These are phyloP conservation scores for Leccinum pachyderme DNA, from an alignment of 1,284 basidiomycete genomes.

Conservation along the genomic window DNA sequence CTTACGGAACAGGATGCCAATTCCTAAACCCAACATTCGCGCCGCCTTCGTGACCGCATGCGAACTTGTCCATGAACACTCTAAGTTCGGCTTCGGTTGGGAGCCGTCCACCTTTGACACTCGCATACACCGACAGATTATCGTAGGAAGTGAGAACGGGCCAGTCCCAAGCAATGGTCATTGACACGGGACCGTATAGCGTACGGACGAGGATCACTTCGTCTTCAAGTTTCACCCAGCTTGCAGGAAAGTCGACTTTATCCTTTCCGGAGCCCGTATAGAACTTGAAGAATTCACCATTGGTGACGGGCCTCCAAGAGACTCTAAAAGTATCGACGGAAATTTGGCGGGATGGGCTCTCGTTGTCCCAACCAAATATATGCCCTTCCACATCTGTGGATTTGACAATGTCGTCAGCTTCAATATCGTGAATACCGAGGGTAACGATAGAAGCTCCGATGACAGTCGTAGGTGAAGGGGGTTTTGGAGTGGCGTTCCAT, in stretches of 20 bases:
- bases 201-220: constrained; percentile 71
- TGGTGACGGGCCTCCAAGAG: constrained; percentile 83
- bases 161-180: constrained; percentile 81
- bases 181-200: constrained; percentile 80
- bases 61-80: constrained; percentile 71
- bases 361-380: constrained; percentile 96
- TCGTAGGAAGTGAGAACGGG: constrained; percentile 83
- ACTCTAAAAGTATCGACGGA: constrained; percentile 67
- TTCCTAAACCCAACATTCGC: constrained; percentile 87
- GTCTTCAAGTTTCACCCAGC: constrained; percentile 56
- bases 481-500: constrained; percentile 60
- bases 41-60: constrained; percentile 67
- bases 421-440: constrained; percentile 85
- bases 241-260: constrained; percentile 50
- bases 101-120: constrained; percentile 83
- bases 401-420: constrained; percentile 59
- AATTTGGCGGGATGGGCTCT: constrained; percentile 68
- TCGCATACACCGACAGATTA: constrained; percentile 78
- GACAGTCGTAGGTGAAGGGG: constrained; percentile 44
- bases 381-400: constrained; percentile 48
- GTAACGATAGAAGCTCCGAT: constrained; percentile 62
- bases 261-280: constrained; percentile 42
- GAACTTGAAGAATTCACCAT: constrained; percentile 71
- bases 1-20: constrained; percentile 92
- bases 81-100: constrained; percentile 90